These are phyloP conservation scores for Corylus americana DNA, from an alignment of 306 rosid genomes.

Conservation along the genomic window DNA sequence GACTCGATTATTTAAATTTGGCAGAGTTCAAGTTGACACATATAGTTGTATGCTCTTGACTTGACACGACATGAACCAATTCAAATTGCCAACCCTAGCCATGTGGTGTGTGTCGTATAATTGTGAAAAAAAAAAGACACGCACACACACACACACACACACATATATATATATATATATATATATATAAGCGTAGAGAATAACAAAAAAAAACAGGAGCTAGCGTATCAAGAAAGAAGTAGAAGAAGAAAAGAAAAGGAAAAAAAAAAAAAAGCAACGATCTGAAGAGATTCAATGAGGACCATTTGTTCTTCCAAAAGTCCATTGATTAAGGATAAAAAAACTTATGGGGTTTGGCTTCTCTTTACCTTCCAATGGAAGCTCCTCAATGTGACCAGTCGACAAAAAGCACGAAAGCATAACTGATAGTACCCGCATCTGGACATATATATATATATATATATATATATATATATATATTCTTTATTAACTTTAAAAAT, in stretches of 20 bases:
- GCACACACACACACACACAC: too few species aligned
- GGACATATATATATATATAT: conserved; percentile 10
- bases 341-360: conserved; percentile 28
- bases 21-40: too few species aligned
- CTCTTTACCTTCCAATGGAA: conserved; percentile 63
- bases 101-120: too few species aligned
- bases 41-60: too few species aligned
- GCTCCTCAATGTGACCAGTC: conserved; percentile 76
- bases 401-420: conserved; percentile 74
- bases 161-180: too few species aligned
- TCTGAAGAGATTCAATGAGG: conserved; percentile 13
- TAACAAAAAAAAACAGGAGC: too few species aligned
- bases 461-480: conserved; percentile 12
- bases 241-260: not conserved
- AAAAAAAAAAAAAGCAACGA: conserved; percentile 1
- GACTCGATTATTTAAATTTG: too few species aligned
- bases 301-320: conserved; percentile 41
- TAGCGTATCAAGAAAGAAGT: too few species aligned
- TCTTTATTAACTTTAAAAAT: conserved; percentile 15
- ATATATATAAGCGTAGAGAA: too few species aligned
- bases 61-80: too few species aligned
- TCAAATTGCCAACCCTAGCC: too few species aligned
- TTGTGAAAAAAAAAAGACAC: too few species aligned
- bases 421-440: conserved; percentile 45
- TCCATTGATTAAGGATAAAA: conserved; percentile 23